Base-by-base conservation (phyloP, 768 basidiomycete species). In the Auricularia heimuer region DNA sequence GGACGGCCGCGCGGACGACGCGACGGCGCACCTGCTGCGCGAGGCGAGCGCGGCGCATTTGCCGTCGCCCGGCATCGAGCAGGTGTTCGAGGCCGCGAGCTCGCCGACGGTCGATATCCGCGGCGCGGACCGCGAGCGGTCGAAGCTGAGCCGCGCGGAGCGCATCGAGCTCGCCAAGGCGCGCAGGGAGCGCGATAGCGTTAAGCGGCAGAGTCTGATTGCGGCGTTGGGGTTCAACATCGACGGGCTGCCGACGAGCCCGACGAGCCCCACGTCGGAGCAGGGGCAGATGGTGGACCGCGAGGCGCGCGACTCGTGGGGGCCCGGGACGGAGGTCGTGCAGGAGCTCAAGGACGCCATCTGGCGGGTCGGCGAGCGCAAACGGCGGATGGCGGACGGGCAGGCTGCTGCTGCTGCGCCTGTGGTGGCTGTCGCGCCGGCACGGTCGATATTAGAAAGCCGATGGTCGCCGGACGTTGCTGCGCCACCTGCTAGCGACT, bases 321-420 rank as follows among this genome's bases (percentile, higher is more conserved):
- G 88, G 0, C 89, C 88, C 6, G 83, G 85, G 3, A 86, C 85
- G 1, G 90, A 92, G 67, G 89, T 92, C 42, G 89, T 92, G 4
- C 85, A 90, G 72, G 90, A 92, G 73, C 77, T 92, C 67, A 90
- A 88, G 73, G 90, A 92, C 69, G 90, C 92, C 11, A 92, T 92
- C 36, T 90, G 88, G 88, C 88, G 90, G 73, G 90, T 92, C 8
- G 83, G 89, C 37, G 88, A 92, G 75, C 79, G 80, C 70, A 78
- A 85, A 72, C 76, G 87, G 66, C 80, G 79, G 73, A 78, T 87
- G 80, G 71, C 69, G 11, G 74, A 77, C 14, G 47, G 47, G 47
- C 47, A 51, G 18, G 6, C 4, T 10, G 11, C 47, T 18, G 47
- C 47, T 8, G 16, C 47, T 10, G 8, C 39, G 8, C 39, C 39